Percentiles rank a stretch among this genome's conserved stretches.
Evolutionary conservation across 2,329 filamentous ascomycete genomes (phyloP).

Genomic region (Colletotrichum camelliae): DNA sequence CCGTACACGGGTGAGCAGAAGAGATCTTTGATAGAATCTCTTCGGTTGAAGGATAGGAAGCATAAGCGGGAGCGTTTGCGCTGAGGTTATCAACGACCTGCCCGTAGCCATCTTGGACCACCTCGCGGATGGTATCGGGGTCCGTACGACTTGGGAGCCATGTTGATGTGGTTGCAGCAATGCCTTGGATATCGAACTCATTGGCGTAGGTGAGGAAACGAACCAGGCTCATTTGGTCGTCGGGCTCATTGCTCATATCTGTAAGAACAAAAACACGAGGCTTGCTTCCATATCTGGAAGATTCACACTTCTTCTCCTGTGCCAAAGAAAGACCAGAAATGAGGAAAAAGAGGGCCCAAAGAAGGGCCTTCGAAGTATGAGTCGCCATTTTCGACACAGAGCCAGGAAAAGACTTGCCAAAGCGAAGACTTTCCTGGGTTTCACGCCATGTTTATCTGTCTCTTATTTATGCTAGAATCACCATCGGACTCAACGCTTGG

Average conservation of each 20-base stretch:
- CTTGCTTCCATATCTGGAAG: conserved; percentile 22
- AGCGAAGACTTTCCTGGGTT: neutral
- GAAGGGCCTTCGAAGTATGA: neutral
- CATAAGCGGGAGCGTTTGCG: conserved; percentile 48
- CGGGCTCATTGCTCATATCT: conserved; percentile 51
- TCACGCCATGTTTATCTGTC: neutral
- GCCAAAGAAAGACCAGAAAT: neutral
- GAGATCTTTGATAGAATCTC: conserved; percentile 38
- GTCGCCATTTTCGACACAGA: neutral
- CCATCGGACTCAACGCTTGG: neutral
- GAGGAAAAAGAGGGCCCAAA: neutral
- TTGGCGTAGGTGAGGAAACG: conserved; percentile 50
- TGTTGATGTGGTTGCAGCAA: conserved; percentile 49
- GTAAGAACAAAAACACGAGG: conserved; percentile 43
- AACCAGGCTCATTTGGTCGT: conserved; percentile 48
- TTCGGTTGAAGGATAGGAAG: conserved; percentile 42
- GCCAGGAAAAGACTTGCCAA: too few relatives aligned
- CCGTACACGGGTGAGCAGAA: conserved; percentile 36
- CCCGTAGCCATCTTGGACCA: conserved; percentile 46
- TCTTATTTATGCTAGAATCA: neutral
- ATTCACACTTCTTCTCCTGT: neutral
- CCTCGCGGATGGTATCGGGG: conserved; percentile 44
- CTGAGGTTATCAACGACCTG: conserved; percentile 52
- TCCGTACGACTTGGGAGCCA: conserved; percentile 46
- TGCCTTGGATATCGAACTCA: conserved; percentile 47